Conservation (phyloP, 2,329 filamentous ascomycete species). For the Aspergillus sp. region DNA sequence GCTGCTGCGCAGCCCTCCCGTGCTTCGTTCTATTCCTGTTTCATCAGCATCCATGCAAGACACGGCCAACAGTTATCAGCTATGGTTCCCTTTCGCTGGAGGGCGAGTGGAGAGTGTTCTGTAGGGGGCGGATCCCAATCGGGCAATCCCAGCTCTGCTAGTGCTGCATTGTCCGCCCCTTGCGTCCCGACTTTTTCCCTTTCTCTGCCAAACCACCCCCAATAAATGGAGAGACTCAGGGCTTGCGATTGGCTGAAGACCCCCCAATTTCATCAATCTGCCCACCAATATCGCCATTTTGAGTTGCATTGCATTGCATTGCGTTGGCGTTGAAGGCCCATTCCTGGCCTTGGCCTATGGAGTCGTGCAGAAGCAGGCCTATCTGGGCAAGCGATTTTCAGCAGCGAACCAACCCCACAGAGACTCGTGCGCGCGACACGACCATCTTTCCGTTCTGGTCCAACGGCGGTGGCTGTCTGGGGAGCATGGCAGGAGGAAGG, state of each 20-base stretch:
- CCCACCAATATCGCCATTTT: constrained; percentile 19
- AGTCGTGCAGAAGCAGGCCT: constrained; percentile 5
- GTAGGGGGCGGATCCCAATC: constrained; percentile 13
- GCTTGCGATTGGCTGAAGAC: constrained; percentile 3
- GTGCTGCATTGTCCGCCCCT: constrained; percentile 18
- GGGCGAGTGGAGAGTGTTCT: constrained; percentile 7
- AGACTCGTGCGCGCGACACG: constrained; percentile 19
- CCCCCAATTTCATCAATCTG: constrained; percentile 16
- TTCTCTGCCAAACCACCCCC: constrained; percentile 8
- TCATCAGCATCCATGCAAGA: constrained; percentile 18
- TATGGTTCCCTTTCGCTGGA: constrained; percentile 7
- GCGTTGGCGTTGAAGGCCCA: constrained; percentile 18
- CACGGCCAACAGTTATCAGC: constrained; percentile 17
- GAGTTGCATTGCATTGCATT: constrained; percentile 30
- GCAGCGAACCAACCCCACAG: constrained; percentile 10
- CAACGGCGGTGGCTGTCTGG: constrained; percentile 11
- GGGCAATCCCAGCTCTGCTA: constrained; percentile 9
- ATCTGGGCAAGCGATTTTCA: constrained; percentile 10
- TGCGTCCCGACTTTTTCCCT: constrained; percentile 17
- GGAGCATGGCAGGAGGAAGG: constrained; percentile 5
- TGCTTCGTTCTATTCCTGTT: constrained; percentile 18
- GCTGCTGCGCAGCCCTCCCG: constrained; percentile 11
- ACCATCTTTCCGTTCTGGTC: constrained; percentile 10
- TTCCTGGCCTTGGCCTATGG: constrained; percentile 13
- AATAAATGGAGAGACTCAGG: constrained; percentile 13